Evolutionary conservation across 140 eudicot genomes (phyloP).

Genomic region (Bidens hawaiensis): DNA sequence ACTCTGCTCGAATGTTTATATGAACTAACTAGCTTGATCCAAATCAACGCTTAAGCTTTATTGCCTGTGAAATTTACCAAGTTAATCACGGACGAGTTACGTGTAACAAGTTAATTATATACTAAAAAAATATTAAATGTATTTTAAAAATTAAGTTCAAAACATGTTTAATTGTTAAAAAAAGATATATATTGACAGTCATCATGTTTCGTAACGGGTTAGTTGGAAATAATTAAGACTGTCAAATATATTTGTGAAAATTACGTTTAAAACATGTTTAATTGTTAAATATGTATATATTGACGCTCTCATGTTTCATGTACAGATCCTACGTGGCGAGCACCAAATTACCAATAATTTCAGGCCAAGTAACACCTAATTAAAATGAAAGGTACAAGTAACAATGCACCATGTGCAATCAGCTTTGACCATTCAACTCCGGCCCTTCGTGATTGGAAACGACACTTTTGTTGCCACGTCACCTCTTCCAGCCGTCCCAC

Average conservation of each 20-base stretch:
- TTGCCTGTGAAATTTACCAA: background rate
- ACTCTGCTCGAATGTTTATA: background rate
- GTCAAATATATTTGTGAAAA: too few relatives aligned
- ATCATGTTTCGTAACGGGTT: too few relatives aligned
- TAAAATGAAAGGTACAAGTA: conserved; percentile 18
- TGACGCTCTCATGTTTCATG: conserved; percentile 13
- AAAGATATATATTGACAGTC: too few relatives aligned
- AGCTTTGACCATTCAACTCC: conserved; percentile 26
- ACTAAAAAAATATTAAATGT: too few relatives aligned
- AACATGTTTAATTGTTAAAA: too few relatives aligned
- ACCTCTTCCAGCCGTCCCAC: conserved; percentile 12
- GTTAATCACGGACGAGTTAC: background rate
- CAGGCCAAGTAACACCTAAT: background rate
- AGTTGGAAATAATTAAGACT: too few relatives aligned
- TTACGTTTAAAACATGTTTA: too few relatives aligned
- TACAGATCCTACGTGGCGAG: conserved; percentile 25
- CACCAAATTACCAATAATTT: conserved; percentile 20
- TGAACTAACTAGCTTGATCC: background rate
- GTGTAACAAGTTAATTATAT: background rate
- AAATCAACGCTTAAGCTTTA: background rate
- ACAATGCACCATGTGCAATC: background rate
- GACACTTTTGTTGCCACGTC: conserved; percentile 29
- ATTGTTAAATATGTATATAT: too few relatives aligned
- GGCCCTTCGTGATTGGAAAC: conserved; percentile 27
- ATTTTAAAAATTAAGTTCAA: too few relatives aligned